A percentile compares a stretch with the other conserved stretches of the same genome.
phyloP scores from a whole-genome alignment of 2,329 filamentous ascomycete genomes.

The Alternaria incomplexa region DNA sequence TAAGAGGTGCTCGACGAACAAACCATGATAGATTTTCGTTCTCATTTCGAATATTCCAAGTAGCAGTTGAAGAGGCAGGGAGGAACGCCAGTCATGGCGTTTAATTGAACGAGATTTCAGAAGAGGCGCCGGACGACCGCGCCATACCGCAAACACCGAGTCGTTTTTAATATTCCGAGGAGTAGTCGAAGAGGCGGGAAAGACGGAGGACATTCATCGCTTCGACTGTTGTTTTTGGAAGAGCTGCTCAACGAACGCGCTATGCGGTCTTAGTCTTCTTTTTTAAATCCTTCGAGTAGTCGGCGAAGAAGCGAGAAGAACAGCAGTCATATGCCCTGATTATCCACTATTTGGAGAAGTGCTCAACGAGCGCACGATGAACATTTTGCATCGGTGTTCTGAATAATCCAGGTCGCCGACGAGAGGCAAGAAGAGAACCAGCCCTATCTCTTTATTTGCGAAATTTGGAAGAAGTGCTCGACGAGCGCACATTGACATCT shows the following conservation, averaged over 20 bases:
- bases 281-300: too few relatives aligned
- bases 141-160: background rate
- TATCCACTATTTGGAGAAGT: too few relatives aligned
- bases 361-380: too few relatives aligned
- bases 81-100: background rate
- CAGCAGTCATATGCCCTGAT: background rate
- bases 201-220: background rate
- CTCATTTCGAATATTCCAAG: rapidly evolving
- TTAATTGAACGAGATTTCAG: too few relatives aligned
- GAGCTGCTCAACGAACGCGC: background rate
- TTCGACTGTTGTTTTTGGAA: background rate
- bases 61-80: background rate
- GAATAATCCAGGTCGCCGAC: background rate
- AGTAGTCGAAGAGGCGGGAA: background rate
- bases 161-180: background rate
- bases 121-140: background rate
- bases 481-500: background rate
- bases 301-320: background rate
- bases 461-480: background rate
- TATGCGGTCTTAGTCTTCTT: too few relatives aligned
- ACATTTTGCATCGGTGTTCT: too few relatives aligned
- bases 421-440: background rate
- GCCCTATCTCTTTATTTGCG: background rate
- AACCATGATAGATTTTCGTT: rapidly evolving
- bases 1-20: rapidly evolving